Conservation (phyloP, 305 asterid species). For the Nicotiana rustica region DNA sequence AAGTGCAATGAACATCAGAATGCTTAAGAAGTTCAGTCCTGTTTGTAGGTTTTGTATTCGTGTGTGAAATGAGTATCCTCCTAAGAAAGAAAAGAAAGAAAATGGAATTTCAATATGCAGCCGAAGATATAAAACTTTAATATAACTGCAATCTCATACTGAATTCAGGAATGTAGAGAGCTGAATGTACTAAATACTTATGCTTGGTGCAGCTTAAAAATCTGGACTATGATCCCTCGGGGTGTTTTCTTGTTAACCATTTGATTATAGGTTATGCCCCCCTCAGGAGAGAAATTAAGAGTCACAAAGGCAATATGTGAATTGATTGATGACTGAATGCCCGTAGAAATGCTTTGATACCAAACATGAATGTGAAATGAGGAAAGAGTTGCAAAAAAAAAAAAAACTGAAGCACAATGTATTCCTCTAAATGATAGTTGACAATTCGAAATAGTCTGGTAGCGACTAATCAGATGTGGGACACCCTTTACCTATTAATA, state of each 20-base stretch:
- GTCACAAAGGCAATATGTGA: background rate
- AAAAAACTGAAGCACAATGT: background rate
- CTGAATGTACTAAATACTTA: background rate
- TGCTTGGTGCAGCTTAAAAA: background rate
- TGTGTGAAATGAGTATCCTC: conserved; percentile 1
- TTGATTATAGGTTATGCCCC: background rate
- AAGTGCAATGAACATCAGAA: conserved; percentile 10
- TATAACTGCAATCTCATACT: background rate
- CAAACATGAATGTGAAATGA: background rate
- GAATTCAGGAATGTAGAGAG: background rate
- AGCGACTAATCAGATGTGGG: background rate
- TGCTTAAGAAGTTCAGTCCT: conserved; percentile 15
- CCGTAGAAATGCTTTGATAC: background rate
- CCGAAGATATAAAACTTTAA: background rate
- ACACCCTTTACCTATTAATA: background rate
- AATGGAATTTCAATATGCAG: background rate
- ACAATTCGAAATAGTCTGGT: background rate
- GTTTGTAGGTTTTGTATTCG: conserved; percentile 6
- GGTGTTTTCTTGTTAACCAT: background rate
- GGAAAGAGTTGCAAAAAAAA: background rate
- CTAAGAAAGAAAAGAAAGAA: conserved; percentile 18
- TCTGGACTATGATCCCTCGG: conserved; percentile 7
- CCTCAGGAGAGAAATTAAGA: background rate
- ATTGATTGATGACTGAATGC: background rate
- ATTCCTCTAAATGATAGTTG: background rate